Conservation (phyloP, 148 eudicot species). For the Chenopodium berlandieri region DNA sequence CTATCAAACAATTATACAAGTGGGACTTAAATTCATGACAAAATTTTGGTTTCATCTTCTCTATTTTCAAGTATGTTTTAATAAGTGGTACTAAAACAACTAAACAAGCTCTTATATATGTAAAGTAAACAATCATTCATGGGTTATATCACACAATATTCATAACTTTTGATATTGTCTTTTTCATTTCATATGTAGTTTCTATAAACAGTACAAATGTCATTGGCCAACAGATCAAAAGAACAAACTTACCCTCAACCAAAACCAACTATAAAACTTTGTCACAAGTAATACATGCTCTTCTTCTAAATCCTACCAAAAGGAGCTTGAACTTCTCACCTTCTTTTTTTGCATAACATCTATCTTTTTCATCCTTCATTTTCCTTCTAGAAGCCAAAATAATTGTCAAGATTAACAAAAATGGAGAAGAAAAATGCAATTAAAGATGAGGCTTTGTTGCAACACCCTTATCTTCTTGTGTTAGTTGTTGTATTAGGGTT, state of each 20-base stretch:
- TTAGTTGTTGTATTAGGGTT: conserved; percentile 48
- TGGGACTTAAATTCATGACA: not conserved
- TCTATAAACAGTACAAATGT: conserved; percentile 12
- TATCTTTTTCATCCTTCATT: conserved; percentile 28
- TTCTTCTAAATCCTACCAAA: conserved; percentile 19
- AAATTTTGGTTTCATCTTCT: not conserved
- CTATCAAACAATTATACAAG: not conserved
- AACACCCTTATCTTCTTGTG: conserved; percentile 53
- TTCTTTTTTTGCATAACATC: conserved; percentile 15
- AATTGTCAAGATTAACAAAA: not conserved
- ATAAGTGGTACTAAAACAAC: not conserved
- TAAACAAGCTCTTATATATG: conserved; percentile 1
- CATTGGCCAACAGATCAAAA: conserved; percentile 24
- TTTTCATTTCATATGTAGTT: conserved; percentile 1
- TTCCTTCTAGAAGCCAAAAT: not conserved
- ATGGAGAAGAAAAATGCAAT: conserved; percentile 40
- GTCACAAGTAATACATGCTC: conserved; percentile 29
- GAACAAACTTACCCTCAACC: conserved; percentile 28
- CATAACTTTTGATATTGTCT: not conserved
- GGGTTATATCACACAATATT: conserved; percentile 12
- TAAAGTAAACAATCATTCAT: conserved; percentile 3
- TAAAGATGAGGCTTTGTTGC: conserved; percentile 47
- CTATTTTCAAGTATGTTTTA: not conserved
- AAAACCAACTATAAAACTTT: conserved; percentile 24
- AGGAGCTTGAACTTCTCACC: conserved; percentile 4